These are phyloP conservation scores for Citrus maxima DNA, from an alignment of 345 rosid genomes.

Conservation along the genomic window DNA sequence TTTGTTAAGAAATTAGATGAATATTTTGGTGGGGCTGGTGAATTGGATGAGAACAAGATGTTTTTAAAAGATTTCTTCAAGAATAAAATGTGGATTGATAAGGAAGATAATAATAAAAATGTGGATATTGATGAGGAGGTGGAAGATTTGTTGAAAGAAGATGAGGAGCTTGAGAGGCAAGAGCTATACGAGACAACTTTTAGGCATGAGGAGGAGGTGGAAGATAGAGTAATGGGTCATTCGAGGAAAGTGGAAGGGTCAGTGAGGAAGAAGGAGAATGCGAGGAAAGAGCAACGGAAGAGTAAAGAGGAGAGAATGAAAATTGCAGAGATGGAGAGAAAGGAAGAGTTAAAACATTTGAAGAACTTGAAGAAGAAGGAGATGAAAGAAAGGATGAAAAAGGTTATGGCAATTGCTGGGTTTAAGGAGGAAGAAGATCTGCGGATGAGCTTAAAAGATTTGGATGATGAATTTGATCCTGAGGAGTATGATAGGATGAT, in stretches of 20 bases:
- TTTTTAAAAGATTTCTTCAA: constrained; percentile 66
- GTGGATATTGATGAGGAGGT: constrained; percentile 34
- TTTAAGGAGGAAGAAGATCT: constrained; percentile 47
- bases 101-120: constrained; percentile 29
- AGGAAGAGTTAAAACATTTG: constrained; percentile 80
- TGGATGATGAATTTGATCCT: constrained; percentile 84
- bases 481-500: constrained; percentile 74
- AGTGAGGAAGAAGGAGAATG: constrained; percentile 71
- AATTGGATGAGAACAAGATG: constrained; percentile 44
- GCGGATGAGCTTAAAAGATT: constrained; percentile 28
- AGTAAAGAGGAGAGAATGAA: constrained; percentile 69
- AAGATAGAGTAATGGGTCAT: constrained; percentile 66
- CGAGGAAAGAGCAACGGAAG: constrained; percentile 72
- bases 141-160: constrained; percentile 51
- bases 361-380: constrained; percentile 92
- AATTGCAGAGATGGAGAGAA: constrained; percentile 62
- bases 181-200: constrained; percentile 62
- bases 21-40: constrained; percentile 52
- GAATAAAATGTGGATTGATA: constrained; percentile 74
- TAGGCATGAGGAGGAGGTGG: constrained; percentile 67
- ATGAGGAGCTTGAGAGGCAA: constrained; percentile 49
- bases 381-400: constrained; percentile 70
- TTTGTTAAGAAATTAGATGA: constrained; percentile 49
- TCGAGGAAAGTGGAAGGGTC: constrained; percentile 75
- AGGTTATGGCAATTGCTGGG: constrained; percentile 68